These are phyloP conservation scores for Aspergillus bertholletiae DNA, from an alignment of 495 filamentous ascomycete genomes.

Conservation along the genomic window DNA sequence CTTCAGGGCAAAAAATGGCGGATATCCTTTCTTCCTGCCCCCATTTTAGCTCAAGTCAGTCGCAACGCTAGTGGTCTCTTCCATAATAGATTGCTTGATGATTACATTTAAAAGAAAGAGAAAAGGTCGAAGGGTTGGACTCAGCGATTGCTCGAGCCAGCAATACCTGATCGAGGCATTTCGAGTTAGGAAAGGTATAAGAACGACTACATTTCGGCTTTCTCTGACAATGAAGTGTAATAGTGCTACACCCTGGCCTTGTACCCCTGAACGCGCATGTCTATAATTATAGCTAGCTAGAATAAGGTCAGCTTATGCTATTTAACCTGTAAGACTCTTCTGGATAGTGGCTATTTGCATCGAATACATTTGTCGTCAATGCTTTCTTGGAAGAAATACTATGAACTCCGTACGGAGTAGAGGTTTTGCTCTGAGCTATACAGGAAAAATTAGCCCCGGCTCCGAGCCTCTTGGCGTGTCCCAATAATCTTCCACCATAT, in stretches of 20 bases:
- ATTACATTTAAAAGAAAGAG: too few species aligned
- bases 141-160: not conserved
- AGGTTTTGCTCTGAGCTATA: not conserved
- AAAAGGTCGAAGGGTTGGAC: too few species aligned
- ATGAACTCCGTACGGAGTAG: too few species aligned
- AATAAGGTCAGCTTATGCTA: not conserved
- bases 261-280: not conserved
- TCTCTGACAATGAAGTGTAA: not conserved
- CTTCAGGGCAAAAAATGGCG: conserved; percentile 91
- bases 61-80: too few species aligned
- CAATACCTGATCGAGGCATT: not conserved
- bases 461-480: not conserved
- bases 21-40: conserved; percentile 91
- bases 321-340: too few species aligned
- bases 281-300: not conserved
- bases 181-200: not conserved
- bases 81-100: too few species aligned
- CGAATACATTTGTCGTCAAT: too few species aligned
- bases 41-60: conserved; percentile 58
- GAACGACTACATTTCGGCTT: not conserved
- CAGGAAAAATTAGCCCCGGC: not conserved
- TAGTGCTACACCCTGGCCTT: not conserved
- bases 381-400: not conserved
- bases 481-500: not conserved
- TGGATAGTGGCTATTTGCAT: too few species aligned